These are phyloP conservation scores for Guadua angustifolia DNA, from an alignment of 176 grass and related monocot species.

Conservation along the genomic window DNA sequence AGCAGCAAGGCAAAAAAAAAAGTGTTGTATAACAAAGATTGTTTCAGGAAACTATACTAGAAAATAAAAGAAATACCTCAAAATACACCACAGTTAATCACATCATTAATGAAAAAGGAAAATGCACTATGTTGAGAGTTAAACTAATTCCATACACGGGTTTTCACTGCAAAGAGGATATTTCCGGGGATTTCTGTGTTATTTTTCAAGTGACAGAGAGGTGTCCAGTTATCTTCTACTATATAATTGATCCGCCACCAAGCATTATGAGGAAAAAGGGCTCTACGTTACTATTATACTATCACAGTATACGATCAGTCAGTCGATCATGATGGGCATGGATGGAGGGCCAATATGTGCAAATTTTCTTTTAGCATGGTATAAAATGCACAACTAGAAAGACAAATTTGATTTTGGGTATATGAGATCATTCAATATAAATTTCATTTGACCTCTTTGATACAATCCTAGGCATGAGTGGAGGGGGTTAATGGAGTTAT, in stretches of 20 bases:
- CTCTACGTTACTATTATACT: background rate
- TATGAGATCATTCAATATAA: background rate
- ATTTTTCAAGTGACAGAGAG: background rate
- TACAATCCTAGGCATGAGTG: background rate
- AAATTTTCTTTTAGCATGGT: background rate
- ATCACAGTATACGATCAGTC: background rate
- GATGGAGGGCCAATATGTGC: background rate
- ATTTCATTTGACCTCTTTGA: background rate
- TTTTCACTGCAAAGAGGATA: background rate
- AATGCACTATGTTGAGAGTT: background rate
- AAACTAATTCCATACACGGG: background rate
- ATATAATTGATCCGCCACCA: background rate
- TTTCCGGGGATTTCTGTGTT: background rate
- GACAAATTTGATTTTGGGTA: background rate
- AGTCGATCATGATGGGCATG: background rate
- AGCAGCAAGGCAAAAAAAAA: background rate
- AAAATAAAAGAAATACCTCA: constrained; percentile 10
- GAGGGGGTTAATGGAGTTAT: background rate
- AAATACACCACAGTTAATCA: constrained; percentile 11
- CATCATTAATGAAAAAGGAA: background rate
- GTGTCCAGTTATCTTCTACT: background rate
- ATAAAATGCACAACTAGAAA: background rate
- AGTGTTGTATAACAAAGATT: background rate
- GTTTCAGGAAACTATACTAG: background rate
- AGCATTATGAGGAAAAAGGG: background rate